Conservation (phyloP, 495 filamentous ascomycete genomes). For the Aspergillus ostianus region DNA sequence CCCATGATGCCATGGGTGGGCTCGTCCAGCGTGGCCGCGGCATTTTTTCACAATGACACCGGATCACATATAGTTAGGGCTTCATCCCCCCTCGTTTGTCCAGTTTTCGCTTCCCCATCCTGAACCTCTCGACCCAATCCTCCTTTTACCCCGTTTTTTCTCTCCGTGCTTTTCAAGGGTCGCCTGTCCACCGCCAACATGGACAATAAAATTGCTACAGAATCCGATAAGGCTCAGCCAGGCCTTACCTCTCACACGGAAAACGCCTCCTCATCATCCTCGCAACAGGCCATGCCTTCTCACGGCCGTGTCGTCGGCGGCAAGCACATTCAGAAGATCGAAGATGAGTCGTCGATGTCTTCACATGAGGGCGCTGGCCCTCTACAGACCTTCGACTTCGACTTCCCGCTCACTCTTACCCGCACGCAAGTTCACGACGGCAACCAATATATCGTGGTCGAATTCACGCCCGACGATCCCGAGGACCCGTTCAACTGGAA, state of each 20-base stretch:
- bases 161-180: background rate
- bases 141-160: constrained; percentile 1
- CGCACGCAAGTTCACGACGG: constrained; percentile 30
- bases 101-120: background rate
- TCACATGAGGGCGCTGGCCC: constrained; percentile 23
- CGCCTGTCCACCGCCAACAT: background rate
- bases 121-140: background rate
- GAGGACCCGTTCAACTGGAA: constrained; percentile 51
- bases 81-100: constrained; percentile 1
- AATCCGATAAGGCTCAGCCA: constrained; percentile 21
- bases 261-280: constrained; percentile 17
- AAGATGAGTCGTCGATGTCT: constrained; percentile 12
- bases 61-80: background rate
- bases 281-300: constrained; percentile 2
- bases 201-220: constrained; percentile 21
- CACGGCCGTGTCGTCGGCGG: constrained; percentile 35
- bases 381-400: constrained; percentile 40
- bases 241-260: constrained; percentile 29
- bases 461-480: constrained; percentile 38
- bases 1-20: background rate
- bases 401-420: constrained; percentile 41
- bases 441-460: constrained; percentile 33
- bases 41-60: background rate
- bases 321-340: constrained; percentile 28
- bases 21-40: background rate